Evolutionary conservation across 2,329 filamentous ascomycete species (phyloP), one percentile per base, ranked within the genome.

Genomic region (Neofusicoccum laricinum): DNA sequence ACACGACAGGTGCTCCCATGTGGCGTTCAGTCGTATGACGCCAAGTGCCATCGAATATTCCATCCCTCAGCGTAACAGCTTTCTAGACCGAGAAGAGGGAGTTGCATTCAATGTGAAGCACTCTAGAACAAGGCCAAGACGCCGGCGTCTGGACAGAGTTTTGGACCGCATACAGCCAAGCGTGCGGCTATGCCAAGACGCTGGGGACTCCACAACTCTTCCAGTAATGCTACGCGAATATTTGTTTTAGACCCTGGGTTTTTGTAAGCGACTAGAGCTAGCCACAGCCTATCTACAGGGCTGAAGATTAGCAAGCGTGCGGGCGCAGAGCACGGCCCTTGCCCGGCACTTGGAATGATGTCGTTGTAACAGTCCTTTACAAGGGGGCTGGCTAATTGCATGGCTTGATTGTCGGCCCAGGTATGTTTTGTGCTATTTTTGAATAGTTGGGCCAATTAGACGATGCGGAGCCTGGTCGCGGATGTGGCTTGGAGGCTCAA

Each of bases 71-170:
- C 30, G 6, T 36, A 10, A 6, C 2, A 1, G 15, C 14, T 36
- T 17, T 10, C 49, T 51, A 51, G 25, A 2, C 49, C 49, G 4
- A 51, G 49, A 51, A 19, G 3, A 51, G 25, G 14, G 49, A n/a
- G 30, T 10, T 6, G 36, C 30, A 10, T 51, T 51, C 32, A 36
- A 51, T 19, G 32, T 51, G 49, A 51, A 36, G 49, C 49, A 51
- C 32, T 6, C 49, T 36, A 51, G 34, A 51, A 51, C 49, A 19
- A 7, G 30, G 49, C 49, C 30, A 51, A 51, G 49, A 51, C 49
- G 17, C 49, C 49, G 49, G 49, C 49, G 49, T 51, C 49, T 51
- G 30, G 4, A 51, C 49, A 51, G n/a, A 51, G 49, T 51, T 51
- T 51, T n/a, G 49, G 49, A 51, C 21, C 49, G 49, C 34, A n/a